Evolutionary conservation across 2,329 filamentous ascomycete species (phyloP).

Genomic region (Talaromyces islandicus): DNA sequence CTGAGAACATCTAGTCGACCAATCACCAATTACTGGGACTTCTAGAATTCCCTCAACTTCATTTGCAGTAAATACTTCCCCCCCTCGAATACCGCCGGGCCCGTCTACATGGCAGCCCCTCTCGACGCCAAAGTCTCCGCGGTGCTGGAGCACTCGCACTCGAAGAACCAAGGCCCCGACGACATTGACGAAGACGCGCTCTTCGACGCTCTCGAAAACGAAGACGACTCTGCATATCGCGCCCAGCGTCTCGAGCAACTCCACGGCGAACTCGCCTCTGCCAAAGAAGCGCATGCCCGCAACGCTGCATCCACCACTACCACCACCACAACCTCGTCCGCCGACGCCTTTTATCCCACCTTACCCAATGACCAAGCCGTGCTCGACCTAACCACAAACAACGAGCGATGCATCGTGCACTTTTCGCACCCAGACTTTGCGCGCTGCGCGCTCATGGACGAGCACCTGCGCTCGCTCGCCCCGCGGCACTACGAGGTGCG

Average conservation of each 20-base stretch:
- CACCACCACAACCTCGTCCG: conserved; percentile 8
- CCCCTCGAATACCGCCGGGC: background rate
- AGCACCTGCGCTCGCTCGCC: conserved; percentile 46
- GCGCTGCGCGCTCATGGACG: conserved; percentile 58
- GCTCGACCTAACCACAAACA: conserved; percentile 55
- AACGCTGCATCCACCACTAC: conserved; percentile 15
- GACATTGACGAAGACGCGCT: conserved; percentile 56
- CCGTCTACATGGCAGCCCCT: background rate
- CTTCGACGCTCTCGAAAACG: conserved; percentile 50
- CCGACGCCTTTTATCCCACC: conserved; percentile 27
- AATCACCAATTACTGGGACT: too few species aligned
- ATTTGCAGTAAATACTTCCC: background rate
- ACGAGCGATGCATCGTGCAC: conserved; percentile 54
- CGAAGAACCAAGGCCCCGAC: conserved; percentile 23
- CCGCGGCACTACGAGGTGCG: conserved; percentile 34
- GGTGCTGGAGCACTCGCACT: conserved; percentile 24
- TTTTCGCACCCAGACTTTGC: conserved; percentile 61
- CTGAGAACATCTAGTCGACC: too few species aligned
- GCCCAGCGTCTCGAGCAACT: conserved; percentile 55
- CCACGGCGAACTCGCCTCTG: conserved; percentile 49
- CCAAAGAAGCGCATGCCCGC: conserved; percentile 40
- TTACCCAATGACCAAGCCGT: conserved; percentile 49
- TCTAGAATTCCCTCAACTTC: background rate
- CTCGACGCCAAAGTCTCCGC: conserved; percentile 11
- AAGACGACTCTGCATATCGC: conserved; percentile 51